These are phyloP conservation scores for Leccinum insigne DNA, from an alignment of 1,284 basidiomycete species.

Conservation along the genomic window DNA sequence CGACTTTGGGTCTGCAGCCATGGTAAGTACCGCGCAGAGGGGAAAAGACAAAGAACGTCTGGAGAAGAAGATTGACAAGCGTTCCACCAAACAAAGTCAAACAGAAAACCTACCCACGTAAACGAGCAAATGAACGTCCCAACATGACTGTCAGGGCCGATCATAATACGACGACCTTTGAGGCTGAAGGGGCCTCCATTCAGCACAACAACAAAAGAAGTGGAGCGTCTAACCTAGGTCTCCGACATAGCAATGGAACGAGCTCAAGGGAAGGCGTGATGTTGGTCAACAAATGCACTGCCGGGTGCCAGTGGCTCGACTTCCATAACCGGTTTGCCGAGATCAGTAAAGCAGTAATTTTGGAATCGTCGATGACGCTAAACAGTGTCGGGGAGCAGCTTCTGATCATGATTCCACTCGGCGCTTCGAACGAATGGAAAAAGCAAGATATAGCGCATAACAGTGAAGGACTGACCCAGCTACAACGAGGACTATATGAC, in stretches of 20 bases:
- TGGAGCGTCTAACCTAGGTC: no score
- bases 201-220: background rate
- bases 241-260: conserved; percentile 70
- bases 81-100: no score
- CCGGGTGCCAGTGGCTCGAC: conserved; percentile 13
- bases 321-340: conserved; percentile 40
- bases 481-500: conserved; percentile 60
- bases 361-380: conserved; percentile 32
- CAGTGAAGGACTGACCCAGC: conserved; percentile 76
- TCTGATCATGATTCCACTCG: conserved; percentile 68
- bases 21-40: no score
- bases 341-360: conserved; percentile 33
- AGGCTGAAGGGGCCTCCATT: conserved; percentile 37
- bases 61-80: no score
- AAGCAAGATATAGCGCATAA: conserved; percentile 47
- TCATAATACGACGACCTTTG: conserved; percentile 80
- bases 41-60: no score
- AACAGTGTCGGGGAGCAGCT: conserved; percentile 45
- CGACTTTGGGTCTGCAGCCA: no score
- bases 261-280: conserved; percentile 57
- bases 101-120: conserved; percentile 41
- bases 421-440: conserved; percentile 64
- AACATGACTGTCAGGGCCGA: conserved; percentile 65
- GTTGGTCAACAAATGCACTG: conserved; percentile 41
- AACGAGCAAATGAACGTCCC: conserved; percentile 74